Percentiles rank a stretch among this genome's conserved stretches.
phyloP scores from a whole-genome alignment of 2,329 filamentous ascomycete species.

The Dothistroma pini region DNA sequence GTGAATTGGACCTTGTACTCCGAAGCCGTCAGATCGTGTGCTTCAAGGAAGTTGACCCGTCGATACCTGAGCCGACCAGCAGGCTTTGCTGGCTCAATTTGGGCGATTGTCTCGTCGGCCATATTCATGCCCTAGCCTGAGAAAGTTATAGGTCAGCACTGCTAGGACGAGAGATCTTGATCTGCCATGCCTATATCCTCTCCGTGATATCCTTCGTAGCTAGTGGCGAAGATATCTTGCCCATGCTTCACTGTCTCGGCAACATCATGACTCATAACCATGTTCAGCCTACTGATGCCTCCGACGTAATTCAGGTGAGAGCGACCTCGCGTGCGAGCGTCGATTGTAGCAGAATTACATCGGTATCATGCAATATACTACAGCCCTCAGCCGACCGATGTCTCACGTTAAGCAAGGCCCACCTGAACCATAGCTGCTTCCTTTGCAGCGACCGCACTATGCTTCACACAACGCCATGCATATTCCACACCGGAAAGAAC shows the following conservation, averaged over 20 bases:
- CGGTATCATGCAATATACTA: not conserved
- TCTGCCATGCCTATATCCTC: not conserved
- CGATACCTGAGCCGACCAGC: too few species aligned
- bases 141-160: too few species aligned
- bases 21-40: too few species aligned
- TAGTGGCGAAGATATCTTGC: not conserved
- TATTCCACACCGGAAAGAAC: not conserved
- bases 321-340: not conserved
- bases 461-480: constrained; percentile 2
- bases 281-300: not conserved
- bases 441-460: not conserved
- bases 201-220: not conserved
- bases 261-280: not conserved
- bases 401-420: not conserved
- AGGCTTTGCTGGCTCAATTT: too few species aligned
- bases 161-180: not conserved
- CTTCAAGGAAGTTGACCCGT: too few species aligned
- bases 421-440: not conserved
- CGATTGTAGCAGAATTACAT: not conserved
- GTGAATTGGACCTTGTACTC: too few species aligned
- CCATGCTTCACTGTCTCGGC: not conserved
- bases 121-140: too few species aligned
- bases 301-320: not conserved
- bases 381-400: not conserved
- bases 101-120: too few species aligned